Evolutionary conservation across 2,329 filamentous ascomycete species (phyloP).

Genomic region (Talaromyces sp.): DNA sequence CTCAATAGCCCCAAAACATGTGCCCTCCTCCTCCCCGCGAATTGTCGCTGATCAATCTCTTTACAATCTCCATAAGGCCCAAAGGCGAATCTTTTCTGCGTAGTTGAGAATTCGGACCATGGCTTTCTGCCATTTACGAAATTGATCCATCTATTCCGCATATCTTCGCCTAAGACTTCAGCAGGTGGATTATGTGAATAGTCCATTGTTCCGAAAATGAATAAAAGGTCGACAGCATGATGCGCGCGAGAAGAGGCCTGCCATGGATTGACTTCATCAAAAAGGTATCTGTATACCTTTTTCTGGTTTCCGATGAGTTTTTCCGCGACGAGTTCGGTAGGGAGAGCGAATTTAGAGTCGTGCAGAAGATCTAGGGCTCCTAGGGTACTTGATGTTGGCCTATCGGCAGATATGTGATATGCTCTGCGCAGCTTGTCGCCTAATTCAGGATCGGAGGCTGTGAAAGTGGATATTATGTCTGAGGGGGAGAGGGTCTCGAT

Average conservation of each 20-base stretch:
- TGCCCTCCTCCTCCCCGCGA: constrained; percentile 33
- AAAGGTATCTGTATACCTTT: constrained; percentile 38
- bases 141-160: constrained; percentile 41
- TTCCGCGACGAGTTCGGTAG: constrained; percentile 30
- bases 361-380: constrained; percentile 40
- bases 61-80: constrained; percentile 39
- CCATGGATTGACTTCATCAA: constrained; percentile 50
- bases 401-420: constrained; percentile 42
- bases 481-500: constrained; percentile 36
- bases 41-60: constrained; percentile 32
- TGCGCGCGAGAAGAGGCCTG: constrained; percentile 47
- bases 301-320: constrained; percentile 28
- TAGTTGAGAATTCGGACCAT: constrained; percentile 28
- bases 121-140: constrained; percentile 39
- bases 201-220: constrained; percentile 44
- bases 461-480: constrained; percentile 36
- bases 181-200: constrained; percentile 35
- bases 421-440: constrained; percentile 34
- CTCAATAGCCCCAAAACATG: constrained; percentile 30
- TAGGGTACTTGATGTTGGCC: constrained; percentile 39
- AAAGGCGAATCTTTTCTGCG: constrained; percentile 34
- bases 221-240: constrained; percentile 48
- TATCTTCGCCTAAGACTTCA: constrained; percentile 31
- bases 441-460: constrained; percentile 27
- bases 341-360: constrained; percentile 31